phyloP scores from a whole-genome alignment of 495 filamentous ascomycete species.

The Hypomontagnella submonticulosa region DNA sequence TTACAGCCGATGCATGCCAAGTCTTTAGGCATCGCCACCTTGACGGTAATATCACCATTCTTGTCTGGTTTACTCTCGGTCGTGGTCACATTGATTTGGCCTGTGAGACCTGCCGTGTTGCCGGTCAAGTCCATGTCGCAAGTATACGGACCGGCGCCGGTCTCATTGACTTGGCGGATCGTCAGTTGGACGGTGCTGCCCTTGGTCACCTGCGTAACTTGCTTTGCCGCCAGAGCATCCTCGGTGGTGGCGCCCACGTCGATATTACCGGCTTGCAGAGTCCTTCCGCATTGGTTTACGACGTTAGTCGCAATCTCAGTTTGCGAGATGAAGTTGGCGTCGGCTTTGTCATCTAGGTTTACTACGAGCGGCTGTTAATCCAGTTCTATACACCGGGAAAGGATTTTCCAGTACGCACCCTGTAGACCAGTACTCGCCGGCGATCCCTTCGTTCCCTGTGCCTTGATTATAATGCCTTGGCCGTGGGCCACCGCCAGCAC shows the following conservation, averaged over 20 bases:
- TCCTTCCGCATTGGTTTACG: slow-evolving; percentile 61
- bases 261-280: slow-evolving; percentile 61
- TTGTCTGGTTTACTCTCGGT: slow-evolving; percentile 49
- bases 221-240: slow-evolving; percentile 53
- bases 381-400: neutral
- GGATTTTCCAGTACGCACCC: slow-evolving; percentile 30
- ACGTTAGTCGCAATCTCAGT: slow-evolving; percentile 56
- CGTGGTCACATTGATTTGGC: slow-evolving; percentile 51
- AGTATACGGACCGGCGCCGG: slow-evolving; percentile 63
- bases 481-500: slow-evolving; percentile 50
- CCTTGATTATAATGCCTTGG: slow-evolving; percentile 57
- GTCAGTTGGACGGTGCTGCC: slow-evolving; percentile 52
- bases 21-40: slow-evolving; percentile 54
- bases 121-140: slow-evolving; percentile 59
- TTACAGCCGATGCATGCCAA: slow-evolving; percentile 52
- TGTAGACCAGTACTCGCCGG: slow-evolving; percentile 53
- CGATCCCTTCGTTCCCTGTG: slow-evolving; percentile 51
- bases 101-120: slow-evolving; percentile 52
- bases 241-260: slow-evolving; percentile 63
- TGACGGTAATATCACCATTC: slow-evolving; percentile 57
- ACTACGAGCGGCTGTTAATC: slow-evolving; percentile 41
- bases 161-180: slow-evolving; percentile 63
- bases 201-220: slow-evolving; percentile 55
- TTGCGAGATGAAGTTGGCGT: slow-evolving; percentile 63
- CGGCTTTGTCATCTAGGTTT: slow-evolving; percentile 51